These are phyloP conservation scores for Dipteronia dyeriana DNA, from an alignment of 345 rosid genomes.

Conservation along the genomic window DNA sequence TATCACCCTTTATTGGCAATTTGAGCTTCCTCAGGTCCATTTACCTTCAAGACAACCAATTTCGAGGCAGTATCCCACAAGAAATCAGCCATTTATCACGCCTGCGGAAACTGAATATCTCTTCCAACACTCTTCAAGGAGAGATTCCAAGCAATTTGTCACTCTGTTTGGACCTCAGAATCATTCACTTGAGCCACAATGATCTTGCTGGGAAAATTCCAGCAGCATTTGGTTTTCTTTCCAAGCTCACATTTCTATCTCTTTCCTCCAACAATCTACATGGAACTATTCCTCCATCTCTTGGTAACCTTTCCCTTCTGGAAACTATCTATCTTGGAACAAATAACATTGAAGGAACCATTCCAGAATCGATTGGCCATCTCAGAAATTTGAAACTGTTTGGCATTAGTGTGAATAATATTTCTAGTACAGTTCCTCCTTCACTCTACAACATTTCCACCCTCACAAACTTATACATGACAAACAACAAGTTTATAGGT, in stretches of 20 bases:
- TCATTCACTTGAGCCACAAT: not conserved
- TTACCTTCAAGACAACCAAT: constrained; percentile 7
- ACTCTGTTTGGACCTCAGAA: not conserved
- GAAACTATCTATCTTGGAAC: not conserved
- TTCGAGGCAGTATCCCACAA: constrained; percentile 14
- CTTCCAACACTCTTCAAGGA: not conserved
- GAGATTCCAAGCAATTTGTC: constrained; percentile 15
- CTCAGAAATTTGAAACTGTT: not conserved
- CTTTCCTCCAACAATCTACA: constrained; percentile 4
- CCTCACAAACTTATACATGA: too few relatives aligned
- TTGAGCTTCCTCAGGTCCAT: constrained; percentile 7
- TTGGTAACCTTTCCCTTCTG: constrained; percentile 19
- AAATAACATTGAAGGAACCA: constrained; percentile 15
- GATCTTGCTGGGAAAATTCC: constrained; percentile 14
- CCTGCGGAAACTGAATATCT: not conserved
- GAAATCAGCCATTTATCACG: not conserved
- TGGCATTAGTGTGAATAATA: not conserved
- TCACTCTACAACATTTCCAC: constrained; percentile 15
- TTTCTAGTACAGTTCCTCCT: constrained; percentile 4
- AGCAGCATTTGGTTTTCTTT: constrained; percentile 8
- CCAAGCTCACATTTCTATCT: constrained; percentile 10
- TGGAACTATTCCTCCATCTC: constrained; percentile 14
- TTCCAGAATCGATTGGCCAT: constrained; percentile 11
- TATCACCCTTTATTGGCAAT: constrained; percentile 17
- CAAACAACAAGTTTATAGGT: too few relatives aligned